Evolutionary conservation across 2,329 filamentous ascomycete species (phyloP).

Genomic region (Fusarium sp.): DNA sequence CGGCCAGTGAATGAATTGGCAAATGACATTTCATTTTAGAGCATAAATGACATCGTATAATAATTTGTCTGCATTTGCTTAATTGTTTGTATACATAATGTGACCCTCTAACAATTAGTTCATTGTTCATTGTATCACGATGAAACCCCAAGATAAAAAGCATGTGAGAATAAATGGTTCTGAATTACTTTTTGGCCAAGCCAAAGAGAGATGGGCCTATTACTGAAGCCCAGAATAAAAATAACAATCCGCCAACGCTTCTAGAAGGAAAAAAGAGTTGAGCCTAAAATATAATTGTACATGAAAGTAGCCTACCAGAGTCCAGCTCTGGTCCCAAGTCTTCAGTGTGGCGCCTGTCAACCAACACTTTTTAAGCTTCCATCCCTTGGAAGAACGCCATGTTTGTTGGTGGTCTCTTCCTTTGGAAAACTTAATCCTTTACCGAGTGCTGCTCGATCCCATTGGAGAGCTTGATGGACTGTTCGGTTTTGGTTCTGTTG

Average conservation of each 20-base stretch:
- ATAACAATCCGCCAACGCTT: background rate
- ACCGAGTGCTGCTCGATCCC: conserved; percentile 29
- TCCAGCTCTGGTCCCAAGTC: conserved; percentile 2
- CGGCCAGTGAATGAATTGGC: conserved; percentile 17
- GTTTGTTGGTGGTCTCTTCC: background rate
- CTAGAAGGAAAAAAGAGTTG: background rate
- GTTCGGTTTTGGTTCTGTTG: conserved; percentile 2
- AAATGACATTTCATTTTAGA: conserved; percentile 5
- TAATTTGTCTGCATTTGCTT: background rate
- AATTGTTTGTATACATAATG: background rate
- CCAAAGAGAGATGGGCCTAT: conserved; percentile 8
- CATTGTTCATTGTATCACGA: background rate
- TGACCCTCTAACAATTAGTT: background rate
- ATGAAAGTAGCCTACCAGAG: conserved; percentile 11
- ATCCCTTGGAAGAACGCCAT: background rate
- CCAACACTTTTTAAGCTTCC: conserved; percentile 13
- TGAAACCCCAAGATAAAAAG: background rate
- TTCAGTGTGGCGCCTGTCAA: conserved; percentile 21
- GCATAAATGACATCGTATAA: background rate
- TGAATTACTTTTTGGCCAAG: conserved; percentile 13
- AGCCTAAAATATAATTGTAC: background rate
- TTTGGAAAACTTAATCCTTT: background rate
- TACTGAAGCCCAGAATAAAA: background rate
- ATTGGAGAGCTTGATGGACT: conserved; percentile 24
- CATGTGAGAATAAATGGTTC: conserved; percentile 1